Base-by-base conservation (phyloP, 345 rosid genomes). In the Sonneratia caseolaris region DNA sequence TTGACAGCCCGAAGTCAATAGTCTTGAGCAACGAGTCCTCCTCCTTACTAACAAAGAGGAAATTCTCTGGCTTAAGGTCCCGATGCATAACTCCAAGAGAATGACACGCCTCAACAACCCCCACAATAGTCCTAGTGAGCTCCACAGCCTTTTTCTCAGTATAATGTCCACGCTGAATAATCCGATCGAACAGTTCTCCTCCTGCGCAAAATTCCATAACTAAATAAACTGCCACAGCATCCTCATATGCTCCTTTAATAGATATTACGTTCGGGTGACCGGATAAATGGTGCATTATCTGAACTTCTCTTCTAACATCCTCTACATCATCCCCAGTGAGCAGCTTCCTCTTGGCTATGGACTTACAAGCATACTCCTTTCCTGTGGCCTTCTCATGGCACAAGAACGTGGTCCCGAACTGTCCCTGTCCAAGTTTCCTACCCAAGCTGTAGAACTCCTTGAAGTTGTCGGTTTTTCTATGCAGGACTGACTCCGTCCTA, bases 261-360 rank as follows among this genome's bases (percentile, higher is more conserved):
- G 70, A 68, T 21, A 83, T 78, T 37, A 83, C 84, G 72, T 83
- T 80, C 0, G 86, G 81, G 56, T 81, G 84, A 13, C 84, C 86
- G 5, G 78, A 82, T 75, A 83, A 77, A 71, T 83, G 86, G 69
- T 83, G 86, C 86, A 83, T 83, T 76, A 83, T 83, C 84, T 81
- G 86, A 75, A 83, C 82, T 73, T 83, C 86, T 64, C 86, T 81
- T 73, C 84, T 72, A 42, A 83, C 86, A 73, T 83, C 86, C 66
- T 83, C 86, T n/a, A 83, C 86, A 66, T 83, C 86, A 64, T 83
- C 86, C 47, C 56, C 73, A 18, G 82, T 74, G 13, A 80, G 68
- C 74, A 83, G 61, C 82, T 83, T 83, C 74, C 84, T 76, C 75
- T 83, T 83, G 6, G 86, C 84, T 37, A 83, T 83, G 14, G 86